phyloP scores from a whole-genome alignment of 768 basidiomycete species.

The Paxillus involutus region DNA sequence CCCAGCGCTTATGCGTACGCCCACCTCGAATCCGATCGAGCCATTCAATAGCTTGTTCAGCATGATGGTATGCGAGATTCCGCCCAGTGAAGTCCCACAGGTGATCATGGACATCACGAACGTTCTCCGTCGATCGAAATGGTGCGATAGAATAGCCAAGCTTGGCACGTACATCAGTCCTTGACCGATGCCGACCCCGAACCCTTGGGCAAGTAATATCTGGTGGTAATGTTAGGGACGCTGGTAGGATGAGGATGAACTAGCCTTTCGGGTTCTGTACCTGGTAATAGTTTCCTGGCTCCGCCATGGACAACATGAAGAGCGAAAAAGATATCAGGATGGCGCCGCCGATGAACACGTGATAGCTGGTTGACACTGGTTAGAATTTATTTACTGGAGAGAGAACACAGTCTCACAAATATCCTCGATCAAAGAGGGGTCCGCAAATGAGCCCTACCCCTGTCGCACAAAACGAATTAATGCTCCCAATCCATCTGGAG shows the following conservation, averaged over 20 bases:
- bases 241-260: neutral
- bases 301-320: slow-evolving; percentile 38
- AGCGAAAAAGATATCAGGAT: slow-evolving; percentile 27
- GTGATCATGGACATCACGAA: slow-evolving; percentile 45
- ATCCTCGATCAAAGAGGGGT: slow-evolving; percentile 50
- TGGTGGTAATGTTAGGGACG: slow-evolving; percentile 12
- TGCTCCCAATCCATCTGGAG: slow-evolving; percentile 45
- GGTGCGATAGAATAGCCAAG: slow-evolving; percentile 42
- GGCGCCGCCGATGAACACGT: slow-evolving; percentile 22
- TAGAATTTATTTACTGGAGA: too few relatives aligned
- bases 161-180: slow-evolving; percentile 48
- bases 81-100: slow-evolving; percentile 53
- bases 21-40: slow-evolving; percentile 42
- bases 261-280: slow-evolving; percentile 9
- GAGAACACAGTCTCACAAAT: slow-evolving; percentile 33
- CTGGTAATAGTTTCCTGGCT: slow-evolving; percentile 36
- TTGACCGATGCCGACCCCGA: slow-evolving; percentile 40
- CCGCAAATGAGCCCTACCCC: slow-evolving; percentile 42
- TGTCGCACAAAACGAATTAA: slow-evolving; percentile 42
- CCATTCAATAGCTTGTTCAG: slow-evolving; percentile 48
- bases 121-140: slow-evolving; percentile 41
- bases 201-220: slow-evolving; percentile 45
- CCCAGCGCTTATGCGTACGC: slow-evolving; percentile 39
- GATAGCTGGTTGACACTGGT: neutral
- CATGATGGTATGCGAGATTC: slow-evolving; percentile 58